Evolutionary conservation across 2,329 filamentous ascomycete genomes (phyloP).

Genomic region (Lecanicillium sp.): DNA sequence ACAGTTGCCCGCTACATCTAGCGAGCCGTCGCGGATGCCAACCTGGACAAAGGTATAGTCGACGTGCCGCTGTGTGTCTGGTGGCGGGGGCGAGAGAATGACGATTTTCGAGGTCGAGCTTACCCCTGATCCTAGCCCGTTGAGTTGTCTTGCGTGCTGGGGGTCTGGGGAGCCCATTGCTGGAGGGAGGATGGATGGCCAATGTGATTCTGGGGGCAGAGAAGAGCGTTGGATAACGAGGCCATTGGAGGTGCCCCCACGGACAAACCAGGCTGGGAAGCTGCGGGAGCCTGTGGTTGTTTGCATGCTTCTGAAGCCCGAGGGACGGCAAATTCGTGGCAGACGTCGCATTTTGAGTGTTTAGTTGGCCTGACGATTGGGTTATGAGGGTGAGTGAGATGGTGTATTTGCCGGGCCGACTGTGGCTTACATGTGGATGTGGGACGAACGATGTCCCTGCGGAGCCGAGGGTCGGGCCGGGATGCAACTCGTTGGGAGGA

Average conservation of each 20-base stretch:
- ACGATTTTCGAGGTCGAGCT: slow-evolving; percentile 65
- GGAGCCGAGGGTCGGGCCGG: no score
- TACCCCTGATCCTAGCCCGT: slow-evolving; percentile 62
- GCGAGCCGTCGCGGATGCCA: slow-evolving; percentile 49
- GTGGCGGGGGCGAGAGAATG: slow-evolving; percentile 38
- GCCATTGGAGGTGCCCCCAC: slow-evolving; percentile 62
- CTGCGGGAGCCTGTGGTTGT: slow-evolving; percentile 12
- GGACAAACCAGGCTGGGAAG: slow-evolving; percentile 34
- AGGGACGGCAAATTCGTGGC: neutral
- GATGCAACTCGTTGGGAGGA: no score
- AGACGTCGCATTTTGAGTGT: neutral
- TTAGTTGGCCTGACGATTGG: neutral
- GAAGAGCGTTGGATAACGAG: slow-evolving; percentile 38
- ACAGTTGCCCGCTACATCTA: slow-evolving; percentile 64
- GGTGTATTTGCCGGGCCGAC: no score
- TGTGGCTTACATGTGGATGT: neutral
- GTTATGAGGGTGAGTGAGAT: neutral
- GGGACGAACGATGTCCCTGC: no score
- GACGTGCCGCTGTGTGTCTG: slow-evolving; percentile 31
- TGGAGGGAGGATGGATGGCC: slow-evolving; percentile 44
- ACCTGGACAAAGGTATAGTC: slow-evolving; percentile 67
- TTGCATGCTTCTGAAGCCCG: neutral
- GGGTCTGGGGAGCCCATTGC: slow-evolving; percentile 59
- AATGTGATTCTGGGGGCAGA: slow-evolving; percentile 26
- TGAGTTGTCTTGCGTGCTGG: slow-evolving; percentile 57